Base-by-base conservation (phyloP, 1,284 basidiomycete species). In the Apiotrichum sp. region DNA sequence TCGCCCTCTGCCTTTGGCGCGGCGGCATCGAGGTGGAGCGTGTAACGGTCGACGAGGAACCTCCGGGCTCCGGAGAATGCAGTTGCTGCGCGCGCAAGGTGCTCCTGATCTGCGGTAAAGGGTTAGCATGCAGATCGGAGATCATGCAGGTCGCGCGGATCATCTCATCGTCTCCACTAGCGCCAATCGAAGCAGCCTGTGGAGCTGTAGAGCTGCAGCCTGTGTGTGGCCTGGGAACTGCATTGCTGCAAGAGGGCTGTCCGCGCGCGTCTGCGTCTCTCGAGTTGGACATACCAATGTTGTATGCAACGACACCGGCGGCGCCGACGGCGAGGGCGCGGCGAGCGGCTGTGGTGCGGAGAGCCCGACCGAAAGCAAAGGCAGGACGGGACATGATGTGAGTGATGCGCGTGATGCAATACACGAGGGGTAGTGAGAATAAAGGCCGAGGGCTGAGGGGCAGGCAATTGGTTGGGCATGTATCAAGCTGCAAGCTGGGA, bases 291-390 rank as follows among this genome's bases (percentile, higher is more conserved):
- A 4, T 29, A 55, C 52, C 57, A 33, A 44, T 11, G 9, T 44
- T 41, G 36, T 58, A 58, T 3, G 53, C 46, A 5, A 31, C 34
- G n/a, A 38, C 56, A 31, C 52, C 52, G 34, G 22, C 35, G 39
- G 41, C 43, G 22, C 49, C 39, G 16, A 33, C 47, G 22, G 44
- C 36, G 6, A 43, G 32, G 2, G 42, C 39, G 32, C 35, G 39
- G 22, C 47, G 48, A 2, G 44, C 45, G 29, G 45, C 22, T 14
- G 50, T 11, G 32, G 38, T 9, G 41, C 53, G 34, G 35, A 47
- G 16, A 29, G 46, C 13, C 40, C 46, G 33, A 2, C 11, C 9
- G 40, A 47, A 33, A 36, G 22, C 16, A 33, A 39, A 22, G 4
- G 45, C 45, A 8, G 3, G 35, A 13, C 47, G 47, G 47, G 47